These are phyloP conservation scores for Pascua sp. DNA, from an alignment of 1,284 basidiomycete genomes.

Conservation along the genomic window DNA sequence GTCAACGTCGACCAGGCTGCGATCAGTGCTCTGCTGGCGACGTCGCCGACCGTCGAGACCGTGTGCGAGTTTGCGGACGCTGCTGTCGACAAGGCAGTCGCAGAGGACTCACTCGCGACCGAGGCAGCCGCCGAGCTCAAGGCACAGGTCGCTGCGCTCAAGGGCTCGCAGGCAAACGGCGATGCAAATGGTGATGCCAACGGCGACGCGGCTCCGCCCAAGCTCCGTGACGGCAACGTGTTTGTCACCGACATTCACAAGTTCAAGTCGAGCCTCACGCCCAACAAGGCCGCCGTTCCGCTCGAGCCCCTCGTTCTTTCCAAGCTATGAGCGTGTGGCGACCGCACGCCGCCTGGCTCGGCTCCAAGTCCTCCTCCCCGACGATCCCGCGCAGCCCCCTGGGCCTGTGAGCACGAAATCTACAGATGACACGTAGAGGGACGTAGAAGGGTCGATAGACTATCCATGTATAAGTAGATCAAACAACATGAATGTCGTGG, in stretches of 20 bases:
- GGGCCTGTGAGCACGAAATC: too few species aligned
- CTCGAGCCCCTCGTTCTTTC: constrained; percentile 44
- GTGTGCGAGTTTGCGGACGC: constrained; percentile 56
- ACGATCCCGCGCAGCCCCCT: too few species aligned
- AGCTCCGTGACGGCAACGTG: constrained; percentile 56
- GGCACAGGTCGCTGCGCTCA: constrained; percentile 56
- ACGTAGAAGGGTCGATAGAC: too few species aligned
- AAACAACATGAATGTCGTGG: too few species aligned
- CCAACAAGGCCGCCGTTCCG: constrained; percentile 51
- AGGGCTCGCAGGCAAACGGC: constrained; percentile 43
- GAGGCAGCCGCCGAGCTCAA: constrained; percentile 57
- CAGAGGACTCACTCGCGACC: constrained; percentile 27
- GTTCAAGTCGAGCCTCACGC: constrained; percentile 64
- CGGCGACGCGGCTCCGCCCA: constrained; percentile 53
- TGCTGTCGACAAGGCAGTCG: constrained; percentile 34
- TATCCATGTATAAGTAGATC: too few species aligned
- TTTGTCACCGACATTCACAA: constrained; percentile 64
- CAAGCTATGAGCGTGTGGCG: constrained; percentile 22
- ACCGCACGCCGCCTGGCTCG: too few species aligned
- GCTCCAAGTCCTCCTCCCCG: too few species aligned
- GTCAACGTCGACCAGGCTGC: constrained; percentile 57
- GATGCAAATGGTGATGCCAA: constrained; percentile 47
- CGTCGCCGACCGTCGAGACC: constrained; percentile 54
- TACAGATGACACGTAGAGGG: too few species aligned
- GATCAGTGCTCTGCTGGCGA: constrained; percentile 51